These are phyloP conservation scores for Sarcodon aspratus DNA, from an alignment of 768 basidiomycete genomes.

Conservation along the genomic window DNA sequence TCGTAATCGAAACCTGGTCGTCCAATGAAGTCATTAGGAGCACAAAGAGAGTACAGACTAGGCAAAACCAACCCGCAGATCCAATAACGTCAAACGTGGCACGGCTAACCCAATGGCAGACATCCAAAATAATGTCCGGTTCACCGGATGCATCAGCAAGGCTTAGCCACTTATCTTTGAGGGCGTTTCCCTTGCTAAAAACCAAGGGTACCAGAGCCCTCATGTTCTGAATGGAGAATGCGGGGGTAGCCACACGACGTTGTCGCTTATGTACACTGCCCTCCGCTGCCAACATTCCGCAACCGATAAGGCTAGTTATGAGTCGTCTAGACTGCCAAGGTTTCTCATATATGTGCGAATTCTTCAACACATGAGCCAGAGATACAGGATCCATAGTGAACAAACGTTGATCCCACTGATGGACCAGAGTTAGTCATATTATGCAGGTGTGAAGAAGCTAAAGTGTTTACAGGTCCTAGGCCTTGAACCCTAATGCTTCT, in stretches of 20 bases:
- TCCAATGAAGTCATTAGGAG: neutral
- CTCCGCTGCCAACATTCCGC: slow-evolving; percentile 74
- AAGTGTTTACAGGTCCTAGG: slow-evolving; percentile 50
- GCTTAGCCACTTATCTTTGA: slow-evolving; percentile 49
- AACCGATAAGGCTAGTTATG: slow-evolving; percentile 71
- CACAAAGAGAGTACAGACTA: neutral
- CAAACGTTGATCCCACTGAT: slow-evolving; percentile 69
- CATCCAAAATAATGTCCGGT: slow-evolving; percentile 41
- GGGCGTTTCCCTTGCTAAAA: slow-evolving; percentile 52
- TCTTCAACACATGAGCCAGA: slow-evolving; percentile 61
- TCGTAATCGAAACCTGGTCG: slow-evolving; percentile 70
- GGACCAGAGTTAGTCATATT: neutral
- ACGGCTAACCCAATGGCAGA: slow-evolving; percentile 72
- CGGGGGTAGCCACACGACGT: slow-evolving; percentile 63
- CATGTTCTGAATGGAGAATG: slow-evolving; percentile 73
- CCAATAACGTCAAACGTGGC: slow-evolving; percentile 90
- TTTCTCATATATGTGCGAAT: slow-evolving; percentile 69
- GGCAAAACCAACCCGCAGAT: slow-evolving; percentile 47
- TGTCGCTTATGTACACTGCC: slow-evolving; percentile 73
- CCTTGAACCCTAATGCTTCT: slow-evolving; percentile 62
- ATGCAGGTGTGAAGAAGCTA: neutral
- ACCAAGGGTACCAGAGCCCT: slow-evolving; percentile 61
- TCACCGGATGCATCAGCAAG: slow-evolving; percentile 27
- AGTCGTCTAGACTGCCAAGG: slow-evolving; percentile 69
- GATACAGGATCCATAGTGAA: slow-evolving; percentile 75